phyloP scores from a whole-genome alignment of 2,329 filamentous ascomycete genomes.

The Calonectria hawksworthii region DNA sequence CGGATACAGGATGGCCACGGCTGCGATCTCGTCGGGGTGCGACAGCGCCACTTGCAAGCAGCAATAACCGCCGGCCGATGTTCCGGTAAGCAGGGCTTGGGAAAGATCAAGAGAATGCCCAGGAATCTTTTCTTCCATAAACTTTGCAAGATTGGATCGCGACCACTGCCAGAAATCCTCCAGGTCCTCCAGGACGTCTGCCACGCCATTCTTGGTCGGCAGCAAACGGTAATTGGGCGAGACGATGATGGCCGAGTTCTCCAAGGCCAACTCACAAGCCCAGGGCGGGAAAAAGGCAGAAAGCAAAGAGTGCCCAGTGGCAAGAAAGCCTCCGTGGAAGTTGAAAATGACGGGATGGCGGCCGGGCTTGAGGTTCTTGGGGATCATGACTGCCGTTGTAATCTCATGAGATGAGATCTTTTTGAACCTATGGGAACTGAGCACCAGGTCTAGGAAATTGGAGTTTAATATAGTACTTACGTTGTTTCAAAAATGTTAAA shows the following conservation, averaged over 20 bases:
- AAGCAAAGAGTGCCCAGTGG: conserved; percentile 38
- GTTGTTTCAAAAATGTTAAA: conserved; percentile 36
- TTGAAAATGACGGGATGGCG: conserved; percentile 40
- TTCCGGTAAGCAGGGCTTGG: conserved; percentile 29
- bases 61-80: conserved; percentile 46
- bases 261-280: conserved; percentile 38
- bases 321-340: conserved; percentile 46
- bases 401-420: conserved; percentile 34
- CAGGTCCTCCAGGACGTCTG: conserved; percentile 44
- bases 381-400: conserved; percentile 41
- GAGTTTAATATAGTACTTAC: conserved; percentile 10
- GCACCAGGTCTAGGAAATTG: rapidly evolving
- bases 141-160: neutral
- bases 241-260: conserved; percentile 43
- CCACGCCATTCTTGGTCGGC: conserved; percentile 41
- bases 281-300: conserved; percentile 43
- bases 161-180: conserved; percentile 47
- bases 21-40: conserved; percentile 38
- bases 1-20: conserved; percentile 39
- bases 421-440: conserved; percentile 35
- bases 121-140: conserved; percentile 24
- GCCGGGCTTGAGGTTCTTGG: conserved; percentile 41
- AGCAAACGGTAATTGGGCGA: conserved; percentile 44
- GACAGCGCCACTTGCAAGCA: conserved; percentile 37
- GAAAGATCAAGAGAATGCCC: conserved; percentile 31